Evolutionary conservation across 306 rosid genomes (phyloP).

Genomic region (Trifolium subterraneum): DNA sequence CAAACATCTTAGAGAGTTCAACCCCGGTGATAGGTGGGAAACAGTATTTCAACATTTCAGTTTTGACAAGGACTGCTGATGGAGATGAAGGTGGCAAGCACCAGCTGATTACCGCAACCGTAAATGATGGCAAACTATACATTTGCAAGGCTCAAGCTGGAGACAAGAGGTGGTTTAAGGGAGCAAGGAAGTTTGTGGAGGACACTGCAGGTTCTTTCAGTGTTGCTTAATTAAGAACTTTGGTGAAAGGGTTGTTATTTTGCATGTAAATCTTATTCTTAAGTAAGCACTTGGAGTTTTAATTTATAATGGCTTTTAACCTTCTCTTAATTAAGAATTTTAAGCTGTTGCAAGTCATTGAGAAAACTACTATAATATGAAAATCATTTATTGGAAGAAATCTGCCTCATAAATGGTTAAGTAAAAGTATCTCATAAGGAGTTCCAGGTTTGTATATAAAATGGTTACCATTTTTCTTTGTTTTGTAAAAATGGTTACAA

Average conservation of each 20-base stretch:
- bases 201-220: conserved; percentile 79
- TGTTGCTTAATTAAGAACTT: conserved; percentile 64
- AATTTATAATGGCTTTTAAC: conserved; percentile 33
- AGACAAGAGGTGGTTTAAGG: conserved; percentile 99
- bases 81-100: conserved; percentile 99
- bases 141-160: conserved; percentile 98
- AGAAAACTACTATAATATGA: conserved; percentile 4
- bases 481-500: no score
- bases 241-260: conserved; percentile 36
- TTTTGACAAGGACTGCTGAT: conserved; percentile 96
- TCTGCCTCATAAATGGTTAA: not conserved
- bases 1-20: conserved; percentile 73
- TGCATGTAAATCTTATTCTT: conserved; percentile 58
- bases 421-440: not conserved
- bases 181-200: conserved; percentile 88
- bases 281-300: conserved; percentile 49
- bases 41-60: conserved; percentile 65
- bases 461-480: no score
- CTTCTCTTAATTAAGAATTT: conserved; percentile 3
- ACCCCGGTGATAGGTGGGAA: conserved; percentile 52
- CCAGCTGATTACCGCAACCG: conserved; percentile 80
- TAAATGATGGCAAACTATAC: conserved; percentile 85
- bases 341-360: conserved; percentile 25
- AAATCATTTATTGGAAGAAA: not conserved
- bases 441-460: no score